Evolutionary conservation across 2,329 filamentous ascomycete species (phyloP).

Genomic region (Xylaria sp.): DNA sequence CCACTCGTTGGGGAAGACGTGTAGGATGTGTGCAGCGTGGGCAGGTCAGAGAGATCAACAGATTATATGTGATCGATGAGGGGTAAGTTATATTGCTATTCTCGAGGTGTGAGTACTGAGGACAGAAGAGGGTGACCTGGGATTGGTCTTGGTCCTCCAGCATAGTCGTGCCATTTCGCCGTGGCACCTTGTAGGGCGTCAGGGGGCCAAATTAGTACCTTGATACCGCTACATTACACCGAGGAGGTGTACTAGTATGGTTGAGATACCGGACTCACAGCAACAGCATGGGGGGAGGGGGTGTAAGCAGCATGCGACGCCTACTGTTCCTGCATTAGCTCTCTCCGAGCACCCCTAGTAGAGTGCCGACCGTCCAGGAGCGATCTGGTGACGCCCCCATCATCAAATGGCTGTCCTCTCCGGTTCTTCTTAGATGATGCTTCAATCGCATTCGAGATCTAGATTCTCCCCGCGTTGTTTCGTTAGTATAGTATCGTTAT

Average conservation of each 20-base stretch:
- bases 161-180: background rate
- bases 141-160: slow-evolving; percentile 5
- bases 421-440: background rate
- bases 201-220: background rate
- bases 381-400: background rate
- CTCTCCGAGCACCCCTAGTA: background rate
- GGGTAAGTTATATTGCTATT: background rate
- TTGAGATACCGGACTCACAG: background rate
- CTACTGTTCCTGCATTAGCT: slow-evolving; percentile 35
- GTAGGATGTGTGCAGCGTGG: too few species aligned
- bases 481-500: background rate
- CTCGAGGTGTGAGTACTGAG: background rate
- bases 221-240: background rate
- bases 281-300: background rate
- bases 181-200: slow-evolving; percentile 4
- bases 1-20: background rate
- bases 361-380: too few species aligned
- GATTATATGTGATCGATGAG: slow-evolving; percentile 10
- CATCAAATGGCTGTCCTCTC: background rate
- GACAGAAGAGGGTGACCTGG: slow-evolving; percentile 6
- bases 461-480: background rate
- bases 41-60: background rate
- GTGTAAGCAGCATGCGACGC: slow-evolving; percentile 28
- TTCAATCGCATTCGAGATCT: background rate
- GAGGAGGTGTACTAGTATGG: too few species aligned